Conservation (phyloP, 192 early-diverging fungal species). For the Obelidium mucronatum region DNA sequence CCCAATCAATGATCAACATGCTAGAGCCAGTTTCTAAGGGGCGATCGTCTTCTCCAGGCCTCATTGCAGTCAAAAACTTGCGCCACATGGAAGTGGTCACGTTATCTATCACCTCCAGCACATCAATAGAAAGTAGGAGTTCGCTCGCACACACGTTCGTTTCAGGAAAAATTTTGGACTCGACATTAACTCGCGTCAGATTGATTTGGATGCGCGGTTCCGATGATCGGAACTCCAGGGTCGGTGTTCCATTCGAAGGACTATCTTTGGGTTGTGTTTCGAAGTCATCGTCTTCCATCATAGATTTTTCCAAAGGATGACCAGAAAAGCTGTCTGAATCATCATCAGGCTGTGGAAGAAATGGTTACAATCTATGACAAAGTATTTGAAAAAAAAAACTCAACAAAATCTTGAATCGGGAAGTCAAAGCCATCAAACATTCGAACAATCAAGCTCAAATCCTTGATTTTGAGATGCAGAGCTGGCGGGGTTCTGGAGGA, state of each 20-base stretch:
- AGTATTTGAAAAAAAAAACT: background rate
- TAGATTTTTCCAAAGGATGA: slow-evolving; percentile 15
- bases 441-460: slow-evolving; percentile 68
- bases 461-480: slow-evolving; percentile 60
- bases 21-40: slow-evolving; percentile 69
- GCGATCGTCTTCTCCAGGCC: slow-evolving; percentile 56
- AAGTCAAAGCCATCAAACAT: slow-evolving; percentile 76
- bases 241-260: slow-evolving; percentile 15
- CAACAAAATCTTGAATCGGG: slow-evolving; percentile 46
- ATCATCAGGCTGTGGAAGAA: slow-evolving; percentile 20
- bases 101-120: slow-evolving; percentile 82
- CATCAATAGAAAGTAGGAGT: slow-evolving; percentile 57
- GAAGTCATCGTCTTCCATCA: background rate
- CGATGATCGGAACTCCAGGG: slow-evolving; percentile 51
- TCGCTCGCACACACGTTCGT: slow-evolving; percentile 55
- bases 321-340: slow-evolving; percentile 14
- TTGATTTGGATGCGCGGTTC: slow-evolving; percentile 60
- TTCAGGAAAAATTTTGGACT: slow-evolving; percentile 60
- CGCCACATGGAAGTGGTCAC: slow-evolving; percentile 75
- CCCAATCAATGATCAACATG: slow-evolving; percentile 69
- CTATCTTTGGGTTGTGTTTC: background rate
- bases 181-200: slow-evolving; percentile 57
- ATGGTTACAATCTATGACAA: background rate
- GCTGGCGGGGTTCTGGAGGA: slow-evolving; percentile 11
- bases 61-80: slow-evolving; percentile 78